Evolutionary conservation across 129 eudicot genomes (phyloP), one percentile per base, ranked within the genome.

Genomic region (Arctium lappa): DNA sequence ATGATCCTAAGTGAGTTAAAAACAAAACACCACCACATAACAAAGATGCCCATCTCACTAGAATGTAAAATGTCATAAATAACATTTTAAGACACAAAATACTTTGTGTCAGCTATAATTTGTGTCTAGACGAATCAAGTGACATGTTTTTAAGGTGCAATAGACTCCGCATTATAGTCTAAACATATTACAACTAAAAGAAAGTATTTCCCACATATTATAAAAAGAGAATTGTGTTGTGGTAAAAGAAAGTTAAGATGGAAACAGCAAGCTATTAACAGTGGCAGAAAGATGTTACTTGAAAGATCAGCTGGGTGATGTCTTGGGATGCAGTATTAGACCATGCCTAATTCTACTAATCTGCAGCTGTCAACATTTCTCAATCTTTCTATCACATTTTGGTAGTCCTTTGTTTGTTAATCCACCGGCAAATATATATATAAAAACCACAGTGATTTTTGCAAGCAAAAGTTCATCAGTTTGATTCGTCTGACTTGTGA

Each of bases 21-120:
- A 79, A 69, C 44, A 78, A 63, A 65, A 38, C 22, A 63, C 81
- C 37, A 66, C 31, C 63, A 79, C 66, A 69, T 79, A 69, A 79
- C 34, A 79, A 79, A 79, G 76, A 79, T 69, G 82, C 76, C 66
- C 71, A 66, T 66, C 33, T 66, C 71, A 66, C 32, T 66, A 66
- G 71, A 66, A 66, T 66, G 71, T 66, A 29, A 66, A 18, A 66
- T 66, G 71, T 66, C 71, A 8, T 66, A 9, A 30, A 66, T 30
- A 29, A 50, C 8, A 66, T 22, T 31, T 65, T 9, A 30, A 22
- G 72, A 79, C 18, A 69, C 44, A 15, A 69, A 39, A 68, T 73
- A 79, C 18, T 75, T 66, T 66, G 13, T 36, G 71, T 62, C 73
- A 36, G 39, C 22, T 37, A n/a, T 34, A 77, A 33, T 7, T 36